Evolutionary conservation across 352 stramenopile species (phyloP).

Genomic region (Chrysophaeum taylorii): DNA sequence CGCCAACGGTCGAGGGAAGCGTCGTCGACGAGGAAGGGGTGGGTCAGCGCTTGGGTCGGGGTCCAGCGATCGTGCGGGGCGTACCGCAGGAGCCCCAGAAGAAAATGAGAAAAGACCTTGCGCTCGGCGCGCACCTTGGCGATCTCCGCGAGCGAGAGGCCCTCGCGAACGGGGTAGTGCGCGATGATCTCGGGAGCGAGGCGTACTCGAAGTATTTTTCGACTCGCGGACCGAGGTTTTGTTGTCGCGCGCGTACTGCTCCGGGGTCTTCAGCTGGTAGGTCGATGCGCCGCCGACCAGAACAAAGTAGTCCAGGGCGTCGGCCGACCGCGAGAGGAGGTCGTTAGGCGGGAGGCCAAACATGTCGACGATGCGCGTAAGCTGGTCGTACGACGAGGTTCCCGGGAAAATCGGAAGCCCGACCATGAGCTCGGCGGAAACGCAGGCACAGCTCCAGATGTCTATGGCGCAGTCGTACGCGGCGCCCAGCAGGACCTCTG

Average conservation of each 20-base stretch:
- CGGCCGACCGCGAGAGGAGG: constrained; percentile 40
- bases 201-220: constrained; percentile 40
- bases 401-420: constrained; percentile 87
- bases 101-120: constrained; percentile 33
- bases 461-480: constrained; percentile 89
- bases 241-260: constrained; percentile 37
- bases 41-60: constrained; percentile 26
- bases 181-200: constrained; percentile 33
- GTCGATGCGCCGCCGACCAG: not conserved
- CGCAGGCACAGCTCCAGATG: constrained; percentile 90
- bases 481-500: constrained; percentile 73
- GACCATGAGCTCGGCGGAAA: constrained; percentile 88
- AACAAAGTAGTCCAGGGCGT: constrained; percentile 37
- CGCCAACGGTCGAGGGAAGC: constrained; percentile 8
- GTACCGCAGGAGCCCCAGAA: constrained; percentile 27
- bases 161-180: constrained; percentile 28
- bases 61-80: constrained; percentile 35
- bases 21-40: constrained; percentile 36
- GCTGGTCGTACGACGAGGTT: constrained; percentile 88
- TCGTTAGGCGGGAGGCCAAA: constrained; percentile 56
- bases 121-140: constrained; percentile 20
- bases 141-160: constrained; percentile 14
- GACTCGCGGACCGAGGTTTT: constrained; percentile 26
- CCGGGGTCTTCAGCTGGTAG: constrained; percentile 37
- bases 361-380: constrained; percentile 63